A percentile compares a stretch with the other conserved stretches of the same genome.
Conservation (phyloP, 1,284 basidiomycete genomes). For the Apiotrichum sp. region DNA sequence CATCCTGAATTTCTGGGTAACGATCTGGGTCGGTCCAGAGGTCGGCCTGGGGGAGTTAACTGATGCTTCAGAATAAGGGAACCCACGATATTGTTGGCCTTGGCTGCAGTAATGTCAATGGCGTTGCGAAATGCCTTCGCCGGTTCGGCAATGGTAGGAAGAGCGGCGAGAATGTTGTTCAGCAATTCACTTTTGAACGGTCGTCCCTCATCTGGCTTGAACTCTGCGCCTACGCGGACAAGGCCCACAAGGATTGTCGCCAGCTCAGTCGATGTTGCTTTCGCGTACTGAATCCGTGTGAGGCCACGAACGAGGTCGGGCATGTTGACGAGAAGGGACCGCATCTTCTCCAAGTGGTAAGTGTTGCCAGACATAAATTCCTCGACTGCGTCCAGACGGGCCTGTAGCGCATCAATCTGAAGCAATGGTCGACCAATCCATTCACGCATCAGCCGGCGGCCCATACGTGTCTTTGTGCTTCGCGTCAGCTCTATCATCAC, state of each 20-base stretch:
- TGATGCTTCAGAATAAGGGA: not conserved
- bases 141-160: constrained; percentile 61
- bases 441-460: constrained; percentile 68
- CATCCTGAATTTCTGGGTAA: constrained; percentile 61
- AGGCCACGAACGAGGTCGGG: constrained; percentile 87
- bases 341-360: constrained; percentile 56
- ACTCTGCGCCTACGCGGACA: constrained; percentile 63
- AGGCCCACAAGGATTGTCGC: constrained; percentile 70
- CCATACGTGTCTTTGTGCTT: constrained; percentile 75
- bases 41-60: constrained; percentile 41
- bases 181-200: constrained; percentile 63
- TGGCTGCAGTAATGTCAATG: constrained; percentile 61
- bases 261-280: constrained; percentile 80
- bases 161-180: constrained; percentile 61
- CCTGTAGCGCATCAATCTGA: constrained; percentile 61
- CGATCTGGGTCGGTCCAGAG: constrained; percentile 69
- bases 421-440: constrained; percentile 86
- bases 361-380: constrained; percentile 63
- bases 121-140: constrained; percentile 57
- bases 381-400: constrained; percentile 74
- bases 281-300: constrained; percentile 81
- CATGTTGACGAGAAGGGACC: constrained; percentile 63
- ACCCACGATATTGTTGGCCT: constrained; percentile 57
- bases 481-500: not conserved
- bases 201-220: constrained; percentile 53